phyloP scores from a whole-genome alignment of 495 filamentous ascomycete species.

The Neohortaea acidophila region DNA sequence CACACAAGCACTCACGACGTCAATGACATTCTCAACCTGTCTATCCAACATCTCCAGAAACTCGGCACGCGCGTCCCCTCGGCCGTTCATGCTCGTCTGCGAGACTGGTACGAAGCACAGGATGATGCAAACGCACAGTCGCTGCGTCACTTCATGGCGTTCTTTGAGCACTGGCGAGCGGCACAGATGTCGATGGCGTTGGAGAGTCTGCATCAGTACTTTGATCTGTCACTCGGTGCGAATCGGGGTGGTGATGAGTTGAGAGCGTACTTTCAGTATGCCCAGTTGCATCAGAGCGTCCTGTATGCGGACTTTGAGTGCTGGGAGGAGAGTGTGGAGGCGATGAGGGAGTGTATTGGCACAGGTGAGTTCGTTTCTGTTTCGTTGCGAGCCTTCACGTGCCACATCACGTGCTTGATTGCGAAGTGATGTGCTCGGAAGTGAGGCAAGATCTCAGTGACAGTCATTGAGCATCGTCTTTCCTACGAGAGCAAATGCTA shows the following conservation, averaged over 20 bases:
- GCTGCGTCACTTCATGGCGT: slow-evolving; percentile 27
- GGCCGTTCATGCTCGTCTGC: slow-evolving; percentile 3
- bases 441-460: no score
- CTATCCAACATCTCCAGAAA: slow-evolving; percentile 14
- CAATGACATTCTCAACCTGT: slow-evolving; percentile 4
- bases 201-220: slow-evolving; percentile 86
- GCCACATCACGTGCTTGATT: no score
- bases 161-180: slow-evolving; percentile 77
- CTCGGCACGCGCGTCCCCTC: slow-evolving; percentile 10
- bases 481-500: no score
- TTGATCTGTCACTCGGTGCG: slow-evolving; percentile 48
- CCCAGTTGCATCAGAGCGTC: slow-evolving; percentile 82
- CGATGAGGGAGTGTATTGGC: slow-evolving; percentile 83
- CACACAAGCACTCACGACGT: slow-evolving; percentile 9
- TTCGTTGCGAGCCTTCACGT: not conserved
- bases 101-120: slow-evolving; percentile 4
- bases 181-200: slow-evolving; percentile 84
- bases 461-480: no score
- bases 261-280: slow-evolving; percentile 90
- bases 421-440: no score
- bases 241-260: slow-evolving; percentile 47
- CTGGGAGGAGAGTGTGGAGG: slow-evolving; percentile 73
- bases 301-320: slow-evolving; percentile 93
- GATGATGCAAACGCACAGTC: slow-evolving; percentile 3
- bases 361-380: slow-evolving; percentile 28